phyloP scores from a whole-genome alignment of 352 stramenopile genomes.

The Phytophthora pinifolia region DNA sequence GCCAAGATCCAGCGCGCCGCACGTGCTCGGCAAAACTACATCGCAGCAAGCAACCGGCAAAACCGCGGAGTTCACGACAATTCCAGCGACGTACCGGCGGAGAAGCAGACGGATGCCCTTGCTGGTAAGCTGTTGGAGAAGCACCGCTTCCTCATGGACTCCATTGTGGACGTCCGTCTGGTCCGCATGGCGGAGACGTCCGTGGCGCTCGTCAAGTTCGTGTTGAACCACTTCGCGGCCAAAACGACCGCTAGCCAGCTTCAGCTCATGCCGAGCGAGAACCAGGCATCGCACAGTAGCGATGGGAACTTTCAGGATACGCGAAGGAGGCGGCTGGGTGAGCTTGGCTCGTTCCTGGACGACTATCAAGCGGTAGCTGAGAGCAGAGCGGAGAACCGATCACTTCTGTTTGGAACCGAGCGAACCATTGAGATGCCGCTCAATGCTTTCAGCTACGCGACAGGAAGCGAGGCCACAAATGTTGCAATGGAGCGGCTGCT shows the following conservation, averaged over 20 bases:
- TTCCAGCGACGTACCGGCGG: slow-evolving; percentile 28
- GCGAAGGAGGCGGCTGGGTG: slow-evolving; percentile 14
- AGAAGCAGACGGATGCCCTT: slow-evolving; percentile 35
- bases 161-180: slow-evolving; percentile 61
- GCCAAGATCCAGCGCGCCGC: slow-evolving; percentile 25
- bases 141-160: slow-evolving; percentile 69
- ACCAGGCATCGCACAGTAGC: slow-evolving; percentile 20
- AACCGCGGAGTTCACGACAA: slow-evolving; percentile 7
- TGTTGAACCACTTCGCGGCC: slow-evolving; percentile 43
- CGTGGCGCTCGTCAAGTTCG: slow-evolving; percentile 60
- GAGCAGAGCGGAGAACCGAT: slow-evolving; percentile 20
- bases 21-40: slow-evolving; percentile 28
- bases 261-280: slow-evolving; percentile 14
- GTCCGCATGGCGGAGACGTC: slow-evolving; percentile 56
- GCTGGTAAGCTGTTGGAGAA: slow-evolving; percentile 58
- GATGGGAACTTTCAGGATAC: slow-evolving; percentile 18
- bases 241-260: slow-evolving; percentile 13
- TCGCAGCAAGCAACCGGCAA: slow-evolving; percentile 23
- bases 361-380: slow-evolving; percentile 25
- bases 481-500: slow-evolving; percentile 30
- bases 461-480: slow-evolving; percentile 21
- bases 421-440: slow-evolving; percentile 34
- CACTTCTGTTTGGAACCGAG: slow-evolving; percentile 27
- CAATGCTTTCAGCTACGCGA: slow-evolving; percentile 18
- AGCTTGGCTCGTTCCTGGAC: slow-evolving; percentile 32